Conservation (phyloP, 371 early-diverging fungal species). For the Mortierella sp. region DNA sequence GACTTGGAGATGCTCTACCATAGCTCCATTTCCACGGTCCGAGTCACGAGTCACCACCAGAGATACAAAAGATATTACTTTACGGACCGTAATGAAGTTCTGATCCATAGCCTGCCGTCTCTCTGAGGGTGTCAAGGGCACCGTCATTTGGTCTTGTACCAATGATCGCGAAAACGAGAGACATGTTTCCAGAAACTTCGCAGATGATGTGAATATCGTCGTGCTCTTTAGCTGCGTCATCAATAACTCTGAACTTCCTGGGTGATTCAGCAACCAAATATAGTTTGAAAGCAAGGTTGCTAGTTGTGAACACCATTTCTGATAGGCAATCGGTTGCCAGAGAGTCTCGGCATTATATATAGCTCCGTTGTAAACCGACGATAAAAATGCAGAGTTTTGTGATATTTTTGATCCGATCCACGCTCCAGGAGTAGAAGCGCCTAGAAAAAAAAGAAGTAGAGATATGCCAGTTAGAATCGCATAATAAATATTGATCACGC, state of each 20-base stretch:
- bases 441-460: not conserved
- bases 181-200: constrained; percentile 44
- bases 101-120: constrained; percentile 35
- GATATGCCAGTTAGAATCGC: not conserved
- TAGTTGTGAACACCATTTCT: constrained; percentile 51
- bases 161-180: constrained; percentile 24
- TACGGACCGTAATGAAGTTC: constrained; percentile 29
- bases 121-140: constrained; percentile 30
- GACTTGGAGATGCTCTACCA: constrained; percentile 18
- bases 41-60: constrained; percentile 9
- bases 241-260: constrained; percentile 25
- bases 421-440: constrained; percentile 16
- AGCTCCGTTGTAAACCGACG: constrained; percentile 12
- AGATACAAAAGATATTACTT: constrained; percentile 27
- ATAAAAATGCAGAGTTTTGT: constrained; percentile 12
- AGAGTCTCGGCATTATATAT: constrained; percentile 13
- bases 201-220: constrained; percentile 8
- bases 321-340: constrained; percentile 23
- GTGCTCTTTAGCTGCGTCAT: constrained; percentile 12
- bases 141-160: constrained; percentile 2
- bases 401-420: constrained; percentile 34
- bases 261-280: constrained; percentile 47
- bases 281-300: constrained; percentile 50
- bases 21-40: constrained; percentile 11
- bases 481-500: not conserved